phyloP scores from a whole-genome alignment of 2,329 filamentous ascomycete genomes.

The Ascochyta viciae-villosae region DNA sequence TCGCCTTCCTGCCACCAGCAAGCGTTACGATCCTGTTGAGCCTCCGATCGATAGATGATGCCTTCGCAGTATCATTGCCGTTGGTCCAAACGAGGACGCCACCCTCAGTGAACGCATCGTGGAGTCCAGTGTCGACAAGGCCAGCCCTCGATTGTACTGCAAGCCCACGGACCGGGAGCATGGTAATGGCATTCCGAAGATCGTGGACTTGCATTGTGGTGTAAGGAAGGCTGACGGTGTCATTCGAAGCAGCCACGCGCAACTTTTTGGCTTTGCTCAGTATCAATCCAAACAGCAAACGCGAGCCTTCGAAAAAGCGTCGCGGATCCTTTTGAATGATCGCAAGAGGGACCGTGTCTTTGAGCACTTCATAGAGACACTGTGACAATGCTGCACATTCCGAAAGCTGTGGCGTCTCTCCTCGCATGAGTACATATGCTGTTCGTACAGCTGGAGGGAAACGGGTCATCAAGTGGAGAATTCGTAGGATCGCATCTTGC shows the following conservation, averaged over 20 bases:
- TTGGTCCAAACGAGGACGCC: constrained; percentile 28
- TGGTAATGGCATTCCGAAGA: constrained; percentile 37
- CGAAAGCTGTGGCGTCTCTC: constrained; percentile 34
- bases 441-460: constrained; percentile 47
- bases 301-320: constrained; percentile 44
- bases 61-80: constrained; percentile 1
- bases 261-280: constrained; percentile 43
- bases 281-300: constrained; percentile 47
- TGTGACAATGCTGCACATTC: constrained; percentile 46
- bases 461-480: constrained; percentile 37
- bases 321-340: constrained; percentile 33
- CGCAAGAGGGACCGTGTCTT: constrained; percentile 35
- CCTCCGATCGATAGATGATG: constrained; percentile 9
- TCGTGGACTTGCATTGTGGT: constrained; percentile 35
- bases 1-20: constrained; percentile 26
- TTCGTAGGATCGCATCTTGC: constrained; percentile 41
- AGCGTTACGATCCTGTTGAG: constrained; percentile 27
- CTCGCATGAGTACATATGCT: constrained; percentile 41
- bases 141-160: constrained; percentile 36
- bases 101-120: constrained; percentile 30
- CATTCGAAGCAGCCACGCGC: constrained; percentile 14
- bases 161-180: constrained; percentile 32
- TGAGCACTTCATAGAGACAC: constrained; percentile 36
- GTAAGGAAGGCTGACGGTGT: constrained; percentile 23
- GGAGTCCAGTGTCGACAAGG: constrained; percentile 36